Evolutionary conservation across 768 basidiomycete genomes (phyloP).

Genomic region (Wakefieldia striispora): DNA sequence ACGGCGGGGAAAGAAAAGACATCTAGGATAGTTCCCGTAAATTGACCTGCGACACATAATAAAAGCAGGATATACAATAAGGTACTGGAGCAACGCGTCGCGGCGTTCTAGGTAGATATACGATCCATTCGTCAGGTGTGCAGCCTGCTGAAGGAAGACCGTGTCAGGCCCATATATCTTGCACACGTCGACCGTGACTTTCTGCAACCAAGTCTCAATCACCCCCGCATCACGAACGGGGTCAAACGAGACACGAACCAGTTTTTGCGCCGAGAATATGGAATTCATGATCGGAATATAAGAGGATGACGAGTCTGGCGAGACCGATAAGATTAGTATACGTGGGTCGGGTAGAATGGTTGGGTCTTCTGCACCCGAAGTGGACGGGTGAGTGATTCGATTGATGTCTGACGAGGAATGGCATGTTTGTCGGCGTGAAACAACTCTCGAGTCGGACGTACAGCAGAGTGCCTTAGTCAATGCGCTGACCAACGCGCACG

Average conservation of each 20-base stretch:
- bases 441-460: conserved; percentile 33
- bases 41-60: conserved; percentile 4
- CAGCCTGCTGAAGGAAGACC: conserved; percentile 96
- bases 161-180: conserved; percentile 87
- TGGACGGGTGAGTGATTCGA: conserved; percentile 42
- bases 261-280: conserved; percentile 97
- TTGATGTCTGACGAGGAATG: conserved; percentile 61
- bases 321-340: conserved; percentile 83
- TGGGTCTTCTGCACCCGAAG: conserved; percentile 33
- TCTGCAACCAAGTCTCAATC: conserved; percentile 50
- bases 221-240: not conserved
- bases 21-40: conserved; percentile 51
- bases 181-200: conserved; percentile 95
- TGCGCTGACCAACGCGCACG: conserved; percentile 80
- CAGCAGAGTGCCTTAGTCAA: conserved; percentile 92
- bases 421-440: not conserved
- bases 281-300: conserved; percentile 99
- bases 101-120: conserved; percentile 83
- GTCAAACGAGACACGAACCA: conserved; percentile 52
- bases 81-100: conserved; percentile 88
- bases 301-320: conserved; percentile 82
- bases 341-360: conserved; percentile 46
- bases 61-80: conserved; percentile 53
- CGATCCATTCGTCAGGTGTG: conserved; percentile 91
- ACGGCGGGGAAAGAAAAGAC: conserved; percentile 70